These are phyloP conservation scores for Dactylonectria macrodidyma DNA, from an alignment of 2,329 filamentous ascomycete species.

Conservation along the genomic window DNA sequence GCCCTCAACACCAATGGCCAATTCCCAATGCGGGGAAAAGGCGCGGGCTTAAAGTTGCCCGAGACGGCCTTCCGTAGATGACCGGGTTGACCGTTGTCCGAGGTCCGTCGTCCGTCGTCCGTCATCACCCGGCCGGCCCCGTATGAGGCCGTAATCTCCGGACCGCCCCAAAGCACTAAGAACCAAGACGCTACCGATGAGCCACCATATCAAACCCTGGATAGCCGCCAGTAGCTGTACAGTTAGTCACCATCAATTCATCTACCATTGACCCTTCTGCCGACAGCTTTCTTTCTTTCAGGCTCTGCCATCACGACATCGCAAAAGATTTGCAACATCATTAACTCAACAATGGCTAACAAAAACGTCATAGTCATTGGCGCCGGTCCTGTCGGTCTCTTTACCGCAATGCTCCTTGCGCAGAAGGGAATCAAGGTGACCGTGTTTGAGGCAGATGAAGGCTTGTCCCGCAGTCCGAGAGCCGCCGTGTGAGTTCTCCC, in stretches of 20 bases:
- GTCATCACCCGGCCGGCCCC: neutral
- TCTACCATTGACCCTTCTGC: neutral
- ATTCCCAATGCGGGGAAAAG: neutral
- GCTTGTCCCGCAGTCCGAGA: constrained; percentile 11
- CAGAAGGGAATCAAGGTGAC: constrained; percentile 12
- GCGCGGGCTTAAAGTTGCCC: neutral
- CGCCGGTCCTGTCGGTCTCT: constrained; percentile 18
- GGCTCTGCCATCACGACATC: neutral
- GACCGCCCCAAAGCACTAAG: neutral
- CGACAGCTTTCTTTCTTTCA: neutral
- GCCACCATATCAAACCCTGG: neutral
- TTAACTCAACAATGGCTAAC: neutral
- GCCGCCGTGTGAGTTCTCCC: constrained; percentile 10
- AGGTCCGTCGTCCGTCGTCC: neutral
- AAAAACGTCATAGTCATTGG: constrained; percentile 14
- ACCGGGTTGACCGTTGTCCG: neutral
- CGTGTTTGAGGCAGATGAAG: constrained; percentile 12
- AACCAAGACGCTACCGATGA: constrained; percentile 1
- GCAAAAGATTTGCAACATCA: neutral
- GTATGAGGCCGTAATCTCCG: neutral
- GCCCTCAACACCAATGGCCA: neutral
- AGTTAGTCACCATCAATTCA: constrained; percentile 1
- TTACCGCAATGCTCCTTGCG: constrained; percentile 12
- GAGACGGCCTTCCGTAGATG: neutral
- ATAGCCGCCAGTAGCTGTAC: neutral